These are phyloP conservation scores for Xylaria curta DNA, from an alignment of 495 filamentous ascomycete genomes.

Conservation along the genomic window DNA sequence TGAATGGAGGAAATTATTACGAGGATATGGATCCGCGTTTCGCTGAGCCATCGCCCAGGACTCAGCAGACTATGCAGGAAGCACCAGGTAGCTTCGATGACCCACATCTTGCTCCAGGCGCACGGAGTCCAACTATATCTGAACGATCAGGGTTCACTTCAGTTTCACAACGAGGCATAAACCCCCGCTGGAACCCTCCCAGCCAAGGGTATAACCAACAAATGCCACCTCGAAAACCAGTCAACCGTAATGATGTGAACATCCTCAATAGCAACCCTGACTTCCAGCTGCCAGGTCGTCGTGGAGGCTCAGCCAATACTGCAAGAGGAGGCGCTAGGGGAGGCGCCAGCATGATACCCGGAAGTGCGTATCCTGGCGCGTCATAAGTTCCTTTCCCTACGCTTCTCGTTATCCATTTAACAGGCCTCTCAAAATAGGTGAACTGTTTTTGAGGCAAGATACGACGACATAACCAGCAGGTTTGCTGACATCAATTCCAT, in stretches of 20 bases:
- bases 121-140: constrained; percentile 76
- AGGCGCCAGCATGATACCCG: constrained; percentile 40
- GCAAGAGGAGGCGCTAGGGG: constrained; percentile 26
- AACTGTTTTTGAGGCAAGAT: neutral
- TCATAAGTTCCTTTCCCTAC: constrained; percentile 16
- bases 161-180: constrained; percentile 82
- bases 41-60: constrained; percentile 48
- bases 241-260: constrained; percentile 60
- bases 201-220: constrained; percentile 38
- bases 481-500: neutral
- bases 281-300: constrained; percentile 63
- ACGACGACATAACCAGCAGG: neutral
- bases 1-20: constrained; percentile 70
- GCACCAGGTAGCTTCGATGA: constrained; percentile 60
- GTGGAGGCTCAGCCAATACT: constrained; percentile 33
- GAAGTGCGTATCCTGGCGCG: constrained; percentile 44
- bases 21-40: constrained; percentile 96
- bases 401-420: neutral
- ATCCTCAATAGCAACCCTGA: constrained; percentile 75
- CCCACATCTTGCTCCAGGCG: constrained; percentile 59
- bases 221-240: constrained; percentile 51
- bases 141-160: constrained; percentile 84
- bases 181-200: constrained; percentile 75
- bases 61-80: constrained; percentile 40
- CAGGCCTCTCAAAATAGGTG: neutral